Evolutionary conservation across 768 basidiomycete genomes (phyloP), one percentile per base, ranked within the genome.

Genomic region (Leucocoprinus leucothites): DNA sequence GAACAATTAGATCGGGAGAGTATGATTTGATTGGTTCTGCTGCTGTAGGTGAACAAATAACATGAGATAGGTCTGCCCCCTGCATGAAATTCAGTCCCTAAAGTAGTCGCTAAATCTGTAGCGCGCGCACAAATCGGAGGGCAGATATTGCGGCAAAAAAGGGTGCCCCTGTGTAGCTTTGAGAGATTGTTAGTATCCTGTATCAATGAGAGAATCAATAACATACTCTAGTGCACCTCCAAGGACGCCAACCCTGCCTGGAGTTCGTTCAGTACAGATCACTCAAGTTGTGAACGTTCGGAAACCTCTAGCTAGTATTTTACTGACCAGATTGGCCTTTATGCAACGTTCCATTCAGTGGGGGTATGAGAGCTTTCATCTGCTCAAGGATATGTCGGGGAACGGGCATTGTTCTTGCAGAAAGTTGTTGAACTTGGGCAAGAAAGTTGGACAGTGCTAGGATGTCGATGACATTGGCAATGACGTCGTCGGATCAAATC

Each of bases 21-120:
- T 98, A 99, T 0, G 91, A 88, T 73, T 99, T 99, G 77, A 99
- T 99, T 43, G 94, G 89, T 3, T 80, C 80, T 24, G 94, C 93
- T 5, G 97, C 96, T 0, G 83, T 85, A 0, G 96, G 96, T 5
- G 95, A 87, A 72, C 97, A 99, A 53, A 98, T 96, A 56, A 98
- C 92, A 77, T 98, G 97, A 21, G 95, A 94, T 19, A 98, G 78
- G 69, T 98, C 96, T 47, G 88, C 91, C 31, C 95, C 95, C 91
- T 91, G 24, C 40, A n/a, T n/a, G 55, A 43, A 34, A 48, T 40
- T 43, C 38, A 50, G 52, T 24, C 16, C 16, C 11, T 14, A 47
- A 6, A 24, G 25, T 19, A 14, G 43, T 38, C 41, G 13, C 13
- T 21, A 9, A 36, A 28, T 36, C 41, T 35, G 36, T 6, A 7